Evolutionary conservation across 73 alveolate genomes (phyloP).

Genomic region (Paramecium primaurelia): DNA sequence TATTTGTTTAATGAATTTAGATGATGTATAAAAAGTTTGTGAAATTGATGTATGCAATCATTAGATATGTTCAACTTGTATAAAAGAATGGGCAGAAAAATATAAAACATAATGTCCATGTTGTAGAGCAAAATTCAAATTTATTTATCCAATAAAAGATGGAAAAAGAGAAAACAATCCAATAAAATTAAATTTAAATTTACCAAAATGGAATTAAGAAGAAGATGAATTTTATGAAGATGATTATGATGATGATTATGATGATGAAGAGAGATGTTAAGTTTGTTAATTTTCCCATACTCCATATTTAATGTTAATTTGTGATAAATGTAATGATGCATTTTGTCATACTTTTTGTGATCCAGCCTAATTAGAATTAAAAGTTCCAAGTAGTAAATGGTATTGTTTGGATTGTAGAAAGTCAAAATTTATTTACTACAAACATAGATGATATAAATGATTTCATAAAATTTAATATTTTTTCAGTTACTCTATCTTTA

Average conservation of each 20-base stretch:
- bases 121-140: not conserved
- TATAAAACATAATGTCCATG: slow-evolving; percentile 4
- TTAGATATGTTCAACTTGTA: not conserved
- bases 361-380: not conserved
- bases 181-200: not conserved
- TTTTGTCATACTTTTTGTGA: slow-evolving; percentile 18
- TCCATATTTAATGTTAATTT: not conserved
- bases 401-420: slow-evolving; percentile 29
- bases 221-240: not conserved
- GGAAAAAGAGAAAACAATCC: not conserved
- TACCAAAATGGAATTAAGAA: not conserved
- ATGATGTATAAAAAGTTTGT: not conserved
- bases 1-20: not conserved
- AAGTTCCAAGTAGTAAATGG: not conserved
- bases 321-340: not conserved
- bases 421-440: not conserved
- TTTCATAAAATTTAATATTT: not conserved
- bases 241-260: not conserved
- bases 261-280: not conserved
- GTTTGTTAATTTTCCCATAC: not conserved
- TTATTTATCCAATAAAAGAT: not conserved
- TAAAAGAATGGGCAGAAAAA: slow-evolving; percentile 19
- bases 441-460: not conserved
- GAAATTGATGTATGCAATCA: not conserved
- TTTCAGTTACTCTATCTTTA: not conserved